phyloP scores from a whole-genome alignment of 2,329 filamentous ascomycete genomes.

The Trichoderma atroviride region DNA sequence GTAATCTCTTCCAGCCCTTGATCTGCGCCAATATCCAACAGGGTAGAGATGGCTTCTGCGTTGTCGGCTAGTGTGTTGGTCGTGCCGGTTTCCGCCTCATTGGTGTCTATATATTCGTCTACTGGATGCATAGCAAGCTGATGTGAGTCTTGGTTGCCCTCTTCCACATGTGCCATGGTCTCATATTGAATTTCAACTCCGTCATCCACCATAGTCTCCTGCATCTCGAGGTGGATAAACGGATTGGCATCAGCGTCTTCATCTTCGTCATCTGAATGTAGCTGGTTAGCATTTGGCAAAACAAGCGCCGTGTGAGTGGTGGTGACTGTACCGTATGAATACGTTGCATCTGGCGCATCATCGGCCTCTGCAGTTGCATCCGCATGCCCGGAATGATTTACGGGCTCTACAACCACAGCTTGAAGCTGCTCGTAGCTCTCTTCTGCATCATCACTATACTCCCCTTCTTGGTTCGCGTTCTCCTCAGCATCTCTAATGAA shows the following conservation, averaged over 20 bases:
- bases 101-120: constrained; percentile 29
- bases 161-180: background rate
- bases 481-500: constrained; percentile 31
- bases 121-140: constrained; percentile 18
- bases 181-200: constrained; percentile 30
- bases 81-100: constrained; percentile 35
- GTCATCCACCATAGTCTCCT: constrained; percentile 31
- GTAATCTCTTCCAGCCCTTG: constrained; percentile 24
- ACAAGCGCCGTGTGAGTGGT: constrained; percentile 30
- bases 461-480: constrained; percentile 21
- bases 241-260: constrained; percentile 33
- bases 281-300: constrained; percentile 34
- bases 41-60: constrained; percentile 35
- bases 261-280: constrained; percentile 34
- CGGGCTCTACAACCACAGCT: constrained; percentile 7
- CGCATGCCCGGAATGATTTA: background rate
- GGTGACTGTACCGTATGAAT: constrained; percentile 35
- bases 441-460: constrained; percentile 5
- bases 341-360: constrained; percentile 12
- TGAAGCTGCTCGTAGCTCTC: constrained; percentile 13
- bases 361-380: background rate
- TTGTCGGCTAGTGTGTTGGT: constrained; percentile 41
- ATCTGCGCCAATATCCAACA: constrained; percentile 33
- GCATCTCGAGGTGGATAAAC: constrained; percentile 34
- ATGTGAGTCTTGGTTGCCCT: constrained; percentile 25